Conservation (phyloP, 345 rosid species). For the Moricandia moricandioides region DNA sequence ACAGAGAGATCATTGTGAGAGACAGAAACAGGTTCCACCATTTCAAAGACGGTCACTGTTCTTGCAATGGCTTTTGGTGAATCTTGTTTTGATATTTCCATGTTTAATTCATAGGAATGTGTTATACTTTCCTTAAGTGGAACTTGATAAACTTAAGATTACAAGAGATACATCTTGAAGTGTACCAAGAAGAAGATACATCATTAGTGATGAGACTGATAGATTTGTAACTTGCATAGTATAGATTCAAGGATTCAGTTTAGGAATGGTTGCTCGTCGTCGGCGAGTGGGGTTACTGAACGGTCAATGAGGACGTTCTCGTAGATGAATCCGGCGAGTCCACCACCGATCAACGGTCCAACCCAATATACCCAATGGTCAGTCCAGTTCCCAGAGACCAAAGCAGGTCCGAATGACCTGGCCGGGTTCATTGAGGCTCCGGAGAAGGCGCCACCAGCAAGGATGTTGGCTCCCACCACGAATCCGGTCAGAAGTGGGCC, state of each 20-base stretch:
- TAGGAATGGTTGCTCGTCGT: neutral
- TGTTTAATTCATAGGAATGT: neutral
- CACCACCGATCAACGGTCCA: constrained; percentile 80
- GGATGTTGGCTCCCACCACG: constrained; percentile 73
- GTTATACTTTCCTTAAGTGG: neutral
- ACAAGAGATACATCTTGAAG: constrained; percentile 1
- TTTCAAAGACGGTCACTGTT: constrained; percentile 53
- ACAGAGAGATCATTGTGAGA: constrained; percentile 60
- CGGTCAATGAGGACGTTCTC: constrained; percentile 66
- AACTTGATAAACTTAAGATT: neutral
- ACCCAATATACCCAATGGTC: constrained; percentile 95
- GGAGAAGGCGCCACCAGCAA: constrained; percentile 81
- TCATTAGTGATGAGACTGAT: neutral
- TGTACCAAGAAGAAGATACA: neutral
- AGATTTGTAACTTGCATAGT: constrained; percentile 9
- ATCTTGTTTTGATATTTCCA: neutral
- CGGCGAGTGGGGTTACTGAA: constrained; percentile 38
- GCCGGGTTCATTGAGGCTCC: constrained; percentile 99
- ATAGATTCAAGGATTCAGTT: neutral
- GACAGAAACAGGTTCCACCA: constrained; percentile 53
- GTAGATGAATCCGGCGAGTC: constrained; percentile 67
- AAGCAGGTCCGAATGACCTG: constrained; percentile 83
- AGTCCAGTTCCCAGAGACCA: constrained; percentile 82
- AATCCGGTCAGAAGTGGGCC: constrained; percentile 76
- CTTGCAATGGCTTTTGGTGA: constrained; percentile 31